Evolutionary conservation across 1,139 yeast genomes (phyloP).

Genomic region (Suhomyces bolitotheri): DNA sequence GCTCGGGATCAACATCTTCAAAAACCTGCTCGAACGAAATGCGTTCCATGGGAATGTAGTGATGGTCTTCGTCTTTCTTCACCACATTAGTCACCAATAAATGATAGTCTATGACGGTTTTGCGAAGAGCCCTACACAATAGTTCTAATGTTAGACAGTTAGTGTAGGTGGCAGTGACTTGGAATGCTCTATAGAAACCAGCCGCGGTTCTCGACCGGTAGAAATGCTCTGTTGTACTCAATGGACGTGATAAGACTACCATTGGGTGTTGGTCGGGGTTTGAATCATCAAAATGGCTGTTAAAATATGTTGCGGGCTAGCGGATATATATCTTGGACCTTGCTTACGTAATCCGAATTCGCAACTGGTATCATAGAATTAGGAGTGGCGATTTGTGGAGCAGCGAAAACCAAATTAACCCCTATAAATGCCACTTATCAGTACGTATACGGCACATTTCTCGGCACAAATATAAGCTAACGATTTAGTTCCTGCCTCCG

Average conservation of each 20-base stretch:
- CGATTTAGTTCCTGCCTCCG: slow-evolving; percentile 37
- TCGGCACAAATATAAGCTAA: slow-evolving; percentile 12
- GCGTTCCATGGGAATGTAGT: slow-evolving; percentile 26
- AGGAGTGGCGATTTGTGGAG: too few relatives aligned
- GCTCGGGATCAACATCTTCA: slow-evolving; percentile 14
- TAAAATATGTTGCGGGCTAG: too few relatives aligned
- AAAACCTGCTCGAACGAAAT: slow-evolving; percentile 30
- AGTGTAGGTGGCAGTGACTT: slow-evolving; percentile 37
- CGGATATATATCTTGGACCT: too few relatives aligned
- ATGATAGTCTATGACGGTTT: slow-evolving; percentile 36
- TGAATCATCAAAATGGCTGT: too few relatives aligned
- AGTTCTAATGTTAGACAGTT: slow-evolving; percentile 19
- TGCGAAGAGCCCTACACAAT: slow-evolving; percentile 32
- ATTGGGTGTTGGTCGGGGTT: too few relatives aligned
- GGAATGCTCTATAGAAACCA: slow-evolving; percentile 35
- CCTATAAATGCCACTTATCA: slow-evolving; percentile 17
- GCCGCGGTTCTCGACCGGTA: slow-evolving; percentile 35
- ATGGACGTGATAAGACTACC: slow-evolving; percentile 19
- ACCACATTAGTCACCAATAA: slow-evolving; percentile 36
- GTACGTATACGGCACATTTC: slow-evolving; percentile 14
- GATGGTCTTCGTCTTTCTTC: slow-evolving; percentile 17
- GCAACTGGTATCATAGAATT: too few relatives aligned
- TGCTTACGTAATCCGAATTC: too few relatives aligned
- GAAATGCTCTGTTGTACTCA: slow-evolving; percentile 39
- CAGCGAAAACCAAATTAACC: too few relatives aligned